Conservation (phyloP, 1,284 basidiomycete genomes). For the Pseudomicrostroma phylloplanum region DNA sequence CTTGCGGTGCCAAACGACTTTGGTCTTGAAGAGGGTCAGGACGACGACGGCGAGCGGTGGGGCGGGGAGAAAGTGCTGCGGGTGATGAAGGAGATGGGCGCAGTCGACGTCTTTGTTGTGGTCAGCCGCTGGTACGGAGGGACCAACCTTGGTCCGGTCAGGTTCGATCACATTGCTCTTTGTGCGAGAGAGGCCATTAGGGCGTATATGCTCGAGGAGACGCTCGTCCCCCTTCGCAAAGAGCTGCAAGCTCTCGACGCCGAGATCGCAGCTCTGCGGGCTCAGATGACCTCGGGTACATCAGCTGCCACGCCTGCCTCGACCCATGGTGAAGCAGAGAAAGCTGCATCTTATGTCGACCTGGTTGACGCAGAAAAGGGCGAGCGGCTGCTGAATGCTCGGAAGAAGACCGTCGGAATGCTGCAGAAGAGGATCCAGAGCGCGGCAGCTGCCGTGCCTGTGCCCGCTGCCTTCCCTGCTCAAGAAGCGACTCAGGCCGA, state of each 20-base stretch:
- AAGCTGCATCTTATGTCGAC: conserved; percentile 18
- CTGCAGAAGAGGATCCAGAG: conserved; percentile 17
- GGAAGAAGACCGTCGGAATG: conserved; percentile 25
- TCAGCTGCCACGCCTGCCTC: background rate
- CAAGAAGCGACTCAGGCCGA: too few relatives aligned
- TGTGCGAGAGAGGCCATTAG: conserved; percentile 68
- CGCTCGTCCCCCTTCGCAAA: conserved; percentile 22
- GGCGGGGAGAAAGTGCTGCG: conserved; percentile 36
- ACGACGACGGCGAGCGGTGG: conserved; percentile 47
- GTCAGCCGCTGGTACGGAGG: conserved; percentile 65
- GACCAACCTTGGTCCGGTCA: conserved; percentile 61
- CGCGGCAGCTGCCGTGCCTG: too few relatives aligned
- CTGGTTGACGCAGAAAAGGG: conserved; percentile 25
- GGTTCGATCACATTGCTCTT: conserved; percentile 72
- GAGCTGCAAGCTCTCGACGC: conserved; percentile 29
- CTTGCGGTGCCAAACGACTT: conserved; percentile 42
- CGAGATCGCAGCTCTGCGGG: conserved; percentile 13
- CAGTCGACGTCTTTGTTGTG: conserved; percentile 40
- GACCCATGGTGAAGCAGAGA: background rate
- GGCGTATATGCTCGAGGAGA: conserved; percentile 61
- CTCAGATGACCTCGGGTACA: conserved; percentile 3
- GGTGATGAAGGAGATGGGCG: conserved; percentile 35
- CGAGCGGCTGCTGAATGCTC: conserved; percentile 27
- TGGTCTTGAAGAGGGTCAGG: conserved; percentile 35
- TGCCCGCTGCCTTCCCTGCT: background rate